Evolutionary conservation across 148 eudicot species (phyloP), one percentile per base, ranked within the genome.

Genomic region (Amaranthus cruentus): DNA sequence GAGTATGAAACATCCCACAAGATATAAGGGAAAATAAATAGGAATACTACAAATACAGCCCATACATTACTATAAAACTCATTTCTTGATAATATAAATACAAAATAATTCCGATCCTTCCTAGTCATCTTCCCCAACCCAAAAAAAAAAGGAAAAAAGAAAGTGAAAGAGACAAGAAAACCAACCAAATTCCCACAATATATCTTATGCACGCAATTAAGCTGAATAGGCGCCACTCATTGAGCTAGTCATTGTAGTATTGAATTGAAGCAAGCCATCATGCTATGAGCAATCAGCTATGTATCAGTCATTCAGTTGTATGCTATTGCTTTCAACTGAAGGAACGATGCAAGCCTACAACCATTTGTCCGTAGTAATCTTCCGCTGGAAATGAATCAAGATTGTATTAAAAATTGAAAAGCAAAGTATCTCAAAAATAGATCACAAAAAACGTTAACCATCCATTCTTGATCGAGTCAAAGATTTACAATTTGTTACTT

Each of bases 41-140:
- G 3, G 13, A 55, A 28, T 28, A 28, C 38, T 28, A 28, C 38
- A 43, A 4, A 55, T 44, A 55, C 4, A 70, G 48, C 38, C 62
- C 49, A 14, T 18, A 69, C 72, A 69, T 69, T 28, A 69, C 21
- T 69, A 21, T 68, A 58, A 69, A 53, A 38, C 59, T 6, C 72
- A 55, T 43, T n/a, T 44, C 49, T 28, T 28, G 62, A 70, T 52
- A 14, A 44, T 46, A 13, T 70, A 58, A 47, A 70, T 55, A 70
- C 47, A 58, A 70, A 9, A 6, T 43, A 44, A 55, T 58, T 52
- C 44, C 7, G 12, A 44, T 56, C 5, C 42, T 51, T 66, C 10
- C 38, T 48, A 66, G 42, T 8, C 54, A 48, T 66, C n/a, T 4
- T 13, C 69, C 7, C 70, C 44, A 7, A 18, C 18, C 9, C 56